Conservation (phyloP, 2,329 filamentous ascomycete species). For the Fusarium oligoseptatum region DNA sequence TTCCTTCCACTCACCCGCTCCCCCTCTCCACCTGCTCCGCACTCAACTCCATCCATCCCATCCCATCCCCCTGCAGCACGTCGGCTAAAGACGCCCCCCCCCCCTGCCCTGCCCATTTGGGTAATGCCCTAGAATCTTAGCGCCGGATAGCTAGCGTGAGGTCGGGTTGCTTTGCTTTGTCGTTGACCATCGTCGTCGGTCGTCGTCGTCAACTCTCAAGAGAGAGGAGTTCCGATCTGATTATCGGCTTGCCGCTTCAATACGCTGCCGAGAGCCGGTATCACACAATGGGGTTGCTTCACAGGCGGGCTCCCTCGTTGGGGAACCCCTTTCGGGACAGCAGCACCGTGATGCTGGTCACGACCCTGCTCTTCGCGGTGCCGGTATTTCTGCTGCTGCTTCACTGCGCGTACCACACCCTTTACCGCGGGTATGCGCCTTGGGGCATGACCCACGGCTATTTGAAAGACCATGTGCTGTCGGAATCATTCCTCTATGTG, state of each 20-base stretch:
- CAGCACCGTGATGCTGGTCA: conserved; percentile 11
- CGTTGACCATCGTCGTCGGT: neutral
- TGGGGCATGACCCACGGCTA: conserved; percentile 24
- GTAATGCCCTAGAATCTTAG: neutral
- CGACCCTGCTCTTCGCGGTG: conserved; percentile 27
- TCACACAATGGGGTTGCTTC: conserved; percentile 30
- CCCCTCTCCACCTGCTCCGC: no score
- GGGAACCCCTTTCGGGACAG: conserved; percentile 14
- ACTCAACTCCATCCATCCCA: no score
- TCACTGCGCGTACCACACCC: conserved; percentile 32
- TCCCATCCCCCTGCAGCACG: no score
- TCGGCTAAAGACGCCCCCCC: neutral
- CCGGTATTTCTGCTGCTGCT: conserved; percentile 32
- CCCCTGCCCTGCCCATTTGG: neutral
- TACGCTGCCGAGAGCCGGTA: neutral
- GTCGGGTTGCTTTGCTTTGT: neutral
- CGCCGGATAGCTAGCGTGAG: conserved; percentile 1
- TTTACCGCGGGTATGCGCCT: conserved; percentile 6
- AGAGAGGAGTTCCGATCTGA: neutral
- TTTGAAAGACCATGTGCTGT: neutral
- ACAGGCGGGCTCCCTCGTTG: neutral
- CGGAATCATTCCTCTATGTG: conserved; percentile 55
- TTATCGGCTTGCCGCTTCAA: neutral
- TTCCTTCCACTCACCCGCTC: no score
- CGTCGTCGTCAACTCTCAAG: neutral